These are phyloP conservation scores for Ottelia alismoides DNA, from an alignment of 106 monocot species.

Conservation along the genomic window DNA sequence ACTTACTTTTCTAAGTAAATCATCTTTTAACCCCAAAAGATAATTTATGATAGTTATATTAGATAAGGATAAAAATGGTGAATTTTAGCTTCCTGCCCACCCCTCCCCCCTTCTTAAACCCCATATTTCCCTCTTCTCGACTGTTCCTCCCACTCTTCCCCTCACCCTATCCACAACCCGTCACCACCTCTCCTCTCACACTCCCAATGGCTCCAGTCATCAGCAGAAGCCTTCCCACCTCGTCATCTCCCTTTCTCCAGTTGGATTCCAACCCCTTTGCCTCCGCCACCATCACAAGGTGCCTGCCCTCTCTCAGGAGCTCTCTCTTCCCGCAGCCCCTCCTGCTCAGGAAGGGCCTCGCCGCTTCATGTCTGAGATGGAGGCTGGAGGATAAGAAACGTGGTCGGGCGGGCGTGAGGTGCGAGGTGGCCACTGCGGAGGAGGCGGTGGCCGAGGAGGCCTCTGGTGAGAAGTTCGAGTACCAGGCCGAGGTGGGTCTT, in stretches of 20 bases:
- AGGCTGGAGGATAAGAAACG: slow-evolving; percentile 19
- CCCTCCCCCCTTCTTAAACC: no score
- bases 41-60: no score
- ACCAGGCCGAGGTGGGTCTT: slow-evolving; percentile 60
- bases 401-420: slow-evolving; percentile 25
- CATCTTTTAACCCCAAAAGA: no score
- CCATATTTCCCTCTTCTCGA: no score
- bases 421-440: slow-evolving; percentile 61
- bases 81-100: no score
- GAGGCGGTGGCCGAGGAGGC: slow-evolving; percentile 36
- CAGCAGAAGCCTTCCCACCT: not conserved
- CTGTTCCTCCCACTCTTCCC: no score
- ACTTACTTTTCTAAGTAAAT: no score
- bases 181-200: not conserved
- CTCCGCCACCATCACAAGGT: not conserved
- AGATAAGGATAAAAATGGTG: no score
- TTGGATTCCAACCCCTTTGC: not conserved
- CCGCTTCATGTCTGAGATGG: slow-evolving; percentile 28
- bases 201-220: slow-evolving; percentile 14
- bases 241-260: not conserved
- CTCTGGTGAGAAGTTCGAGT: slow-evolving; percentile 64
- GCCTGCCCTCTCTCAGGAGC: not conserved
- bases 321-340: slow-evolving; percentile 15
- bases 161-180: not conserved
- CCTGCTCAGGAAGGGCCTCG: slow-evolving; percentile 4